Evolutionary conservation across 768 basidiomycete species (phyloP).

Genomic region (Trametes maxima): DNA sequence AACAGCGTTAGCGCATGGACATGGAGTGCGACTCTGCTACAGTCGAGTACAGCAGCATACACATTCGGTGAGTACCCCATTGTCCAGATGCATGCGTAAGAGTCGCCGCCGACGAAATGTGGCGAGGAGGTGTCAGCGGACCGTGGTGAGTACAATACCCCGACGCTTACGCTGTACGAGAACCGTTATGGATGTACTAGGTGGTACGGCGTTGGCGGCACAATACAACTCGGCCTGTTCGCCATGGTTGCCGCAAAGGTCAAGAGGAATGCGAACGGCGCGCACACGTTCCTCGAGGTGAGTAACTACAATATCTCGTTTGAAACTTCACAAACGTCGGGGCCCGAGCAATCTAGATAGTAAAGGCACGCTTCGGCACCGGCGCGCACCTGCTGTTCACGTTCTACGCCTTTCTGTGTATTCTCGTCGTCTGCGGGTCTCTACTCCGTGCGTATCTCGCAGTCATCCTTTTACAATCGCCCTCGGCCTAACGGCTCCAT

Average conservation of each 20-base stretch:
- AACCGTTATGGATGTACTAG: constrained; percentile 26
- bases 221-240: constrained; percentile 56
- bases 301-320: background rate
- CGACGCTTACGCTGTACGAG: background rate
- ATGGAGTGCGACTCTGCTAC: constrained; percentile 59
- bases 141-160: constrained; percentile 46
- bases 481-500: constrained; percentile 25
- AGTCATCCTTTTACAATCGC: constrained; percentile 25
- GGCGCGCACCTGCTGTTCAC: constrained; percentile 51
- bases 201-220: constrained; percentile 56
- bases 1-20: constrained; percentile 55
- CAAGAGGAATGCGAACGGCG: constrained; percentile 61
- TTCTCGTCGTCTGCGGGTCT: constrained; percentile 52
- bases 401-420: constrained; percentile 54
- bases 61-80: constrained; percentile 39
- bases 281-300: constrained; percentile 59
- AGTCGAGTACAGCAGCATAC: constrained; percentile 55
- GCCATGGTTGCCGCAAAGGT: constrained; percentile 56
- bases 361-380: constrained; percentile 50
- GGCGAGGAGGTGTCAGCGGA: constrained; percentile 44
- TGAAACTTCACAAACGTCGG: background rate
- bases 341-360: constrained; percentile 40
- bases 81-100: background rate
- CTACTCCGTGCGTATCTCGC: constrained; percentile 43
- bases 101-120: background rate